These are phyloP conservation scores for Chlorella sp. DNA, from an alignment of 139 green algal genomes.

Conservation along the genomic window DNA sequence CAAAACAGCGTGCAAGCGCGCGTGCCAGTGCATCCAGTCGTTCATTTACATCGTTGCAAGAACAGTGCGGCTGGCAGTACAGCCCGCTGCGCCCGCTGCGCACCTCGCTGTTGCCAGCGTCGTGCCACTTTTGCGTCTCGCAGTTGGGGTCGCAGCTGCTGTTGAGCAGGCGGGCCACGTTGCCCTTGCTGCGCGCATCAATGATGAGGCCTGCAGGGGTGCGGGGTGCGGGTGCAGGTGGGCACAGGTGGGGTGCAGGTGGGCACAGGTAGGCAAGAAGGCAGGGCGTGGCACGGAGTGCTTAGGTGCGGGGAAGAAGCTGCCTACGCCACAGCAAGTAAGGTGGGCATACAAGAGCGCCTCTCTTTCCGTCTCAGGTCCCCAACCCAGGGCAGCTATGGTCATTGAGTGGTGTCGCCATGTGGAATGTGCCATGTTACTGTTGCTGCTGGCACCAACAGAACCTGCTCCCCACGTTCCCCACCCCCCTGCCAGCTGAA, in stretches of 20 bases:
- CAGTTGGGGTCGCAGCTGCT: slow-evolving; percentile 90
- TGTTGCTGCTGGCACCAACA: no score
- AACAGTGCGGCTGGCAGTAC: no score
- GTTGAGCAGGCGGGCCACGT: slow-evolving; percentile 86
- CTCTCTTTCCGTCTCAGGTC: no score
- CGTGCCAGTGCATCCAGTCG: no score
- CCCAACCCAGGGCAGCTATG: no score
- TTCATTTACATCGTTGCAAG: no score
- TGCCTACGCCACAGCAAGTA: not conserved
- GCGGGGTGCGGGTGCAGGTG: not conserved
- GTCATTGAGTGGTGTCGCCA: no score
- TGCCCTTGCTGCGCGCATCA: slow-evolving; percentile 82
- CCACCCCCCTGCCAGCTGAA: no score
- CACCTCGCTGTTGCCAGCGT: slow-evolving; percentile 62
- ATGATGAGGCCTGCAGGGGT: slow-evolving; percentile 71
- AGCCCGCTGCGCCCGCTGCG: not conserved
- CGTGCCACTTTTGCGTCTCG: slow-evolving; percentile 89
- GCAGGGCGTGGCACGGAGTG: not conserved
- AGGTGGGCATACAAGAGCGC: no score
- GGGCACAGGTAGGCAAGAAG: not conserved
- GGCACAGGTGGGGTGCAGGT: not conserved
- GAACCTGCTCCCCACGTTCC: no score
- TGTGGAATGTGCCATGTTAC: no score
- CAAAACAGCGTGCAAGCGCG: no score
- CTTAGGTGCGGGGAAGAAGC: not conserved